These are phyloP conservation scores for Calvatia gigantea DNA, from an alignment of 768 basidiomycete genomes.

Conservation along the genomic window DNA sequence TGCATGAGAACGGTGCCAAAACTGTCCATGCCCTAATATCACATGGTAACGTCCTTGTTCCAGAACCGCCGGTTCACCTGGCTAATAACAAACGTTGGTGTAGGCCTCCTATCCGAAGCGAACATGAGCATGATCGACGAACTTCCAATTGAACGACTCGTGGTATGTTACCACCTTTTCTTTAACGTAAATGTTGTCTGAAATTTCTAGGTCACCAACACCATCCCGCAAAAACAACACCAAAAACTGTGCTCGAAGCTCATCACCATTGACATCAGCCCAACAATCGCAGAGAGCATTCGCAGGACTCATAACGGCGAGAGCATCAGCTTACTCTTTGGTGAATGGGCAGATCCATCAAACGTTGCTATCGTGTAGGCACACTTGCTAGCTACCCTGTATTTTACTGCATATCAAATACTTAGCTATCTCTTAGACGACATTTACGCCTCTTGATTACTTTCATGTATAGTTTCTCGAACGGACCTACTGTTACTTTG, in stretches of 20 bases:
- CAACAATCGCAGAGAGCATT: conserved; percentile 94
- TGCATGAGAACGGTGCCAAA: conserved; percentile 87
- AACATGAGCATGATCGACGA: conserved; percentile 64
- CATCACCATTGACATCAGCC: conserved; percentile 85
- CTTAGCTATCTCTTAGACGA: background rate
- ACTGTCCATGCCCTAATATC: conserved; percentile 86
- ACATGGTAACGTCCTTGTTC: conserved; percentile 59
- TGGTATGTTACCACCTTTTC: conserved; percentile 48
- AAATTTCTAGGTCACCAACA: conserved; percentile 79
- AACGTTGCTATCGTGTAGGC: conserved; percentile 33
- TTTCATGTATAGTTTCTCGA: background rate
- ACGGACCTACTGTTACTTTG: background rate
- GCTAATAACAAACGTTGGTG: conserved; percentile 2
- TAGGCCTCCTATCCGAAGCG: conserved; percentile 78
- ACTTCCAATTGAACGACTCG: conserved; percentile 79
- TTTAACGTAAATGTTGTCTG: conserved; percentile 7
- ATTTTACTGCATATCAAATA: conserved; percentile 5
- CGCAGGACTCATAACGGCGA: conserved; percentile 93
- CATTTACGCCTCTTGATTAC: background rate
- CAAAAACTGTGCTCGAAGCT: conserved; percentile 66
- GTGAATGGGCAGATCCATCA: conserved; percentile 68
- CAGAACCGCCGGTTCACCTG: conserved; percentile 14
- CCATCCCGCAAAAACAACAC: conserved; percentile 81
- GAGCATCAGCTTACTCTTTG: conserved; percentile 85
- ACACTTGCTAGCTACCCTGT: background rate